phyloP scores from a whole-genome alignment of 1,139 yeast genomes.

The Taphrina deformans region DNA sequence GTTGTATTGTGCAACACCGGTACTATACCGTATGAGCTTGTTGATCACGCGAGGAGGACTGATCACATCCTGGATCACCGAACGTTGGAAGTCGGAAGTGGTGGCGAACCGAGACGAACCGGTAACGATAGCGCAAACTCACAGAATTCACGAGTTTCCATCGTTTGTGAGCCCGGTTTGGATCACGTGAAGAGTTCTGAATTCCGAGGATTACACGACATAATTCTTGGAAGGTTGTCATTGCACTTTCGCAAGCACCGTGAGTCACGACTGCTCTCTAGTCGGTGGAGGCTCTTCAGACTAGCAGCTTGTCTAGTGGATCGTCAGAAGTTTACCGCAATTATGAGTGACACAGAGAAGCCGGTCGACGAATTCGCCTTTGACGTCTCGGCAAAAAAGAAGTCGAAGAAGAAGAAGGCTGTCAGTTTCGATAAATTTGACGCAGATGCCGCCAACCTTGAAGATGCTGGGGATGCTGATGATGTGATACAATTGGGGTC shows the following conservation, averaged over 20 bases:
- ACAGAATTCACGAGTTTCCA: too few relatives aligned
- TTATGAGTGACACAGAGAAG: conserved; percentile 29
- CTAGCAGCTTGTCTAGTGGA: background rate
- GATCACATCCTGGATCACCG: too few relatives aligned
- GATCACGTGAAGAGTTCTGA: background rate
- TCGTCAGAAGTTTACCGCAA: background rate
- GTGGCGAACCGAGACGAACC: too few relatives aligned
- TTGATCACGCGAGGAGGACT: background rate
- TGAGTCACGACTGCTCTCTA: background rate
- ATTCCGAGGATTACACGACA: background rate
- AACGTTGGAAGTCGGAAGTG: too few relatives aligned
- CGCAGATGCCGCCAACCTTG: conserved; percentile 47
- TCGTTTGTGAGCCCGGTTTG: too few relatives aligned
- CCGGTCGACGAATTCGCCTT: conserved; percentile 45
- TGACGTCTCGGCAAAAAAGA: conserved; percentile 78
- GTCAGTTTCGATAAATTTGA: conserved; percentile 45
- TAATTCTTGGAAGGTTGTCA: background rate
- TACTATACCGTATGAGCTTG: too few relatives aligned
- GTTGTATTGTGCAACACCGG: too few relatives aligned
- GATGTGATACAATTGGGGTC: conserved; percentile 40
- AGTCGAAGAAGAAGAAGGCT: conserved; percentile 51
- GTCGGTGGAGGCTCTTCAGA: too few relatives aligned
- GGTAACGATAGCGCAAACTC: too few relatives aligned
- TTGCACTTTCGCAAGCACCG: background rate
- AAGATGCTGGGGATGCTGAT: conserved; percentile 43